Base-by-base conservation (phyloP, 306 rosid genomes). In the Vigna angularis region DNA sequence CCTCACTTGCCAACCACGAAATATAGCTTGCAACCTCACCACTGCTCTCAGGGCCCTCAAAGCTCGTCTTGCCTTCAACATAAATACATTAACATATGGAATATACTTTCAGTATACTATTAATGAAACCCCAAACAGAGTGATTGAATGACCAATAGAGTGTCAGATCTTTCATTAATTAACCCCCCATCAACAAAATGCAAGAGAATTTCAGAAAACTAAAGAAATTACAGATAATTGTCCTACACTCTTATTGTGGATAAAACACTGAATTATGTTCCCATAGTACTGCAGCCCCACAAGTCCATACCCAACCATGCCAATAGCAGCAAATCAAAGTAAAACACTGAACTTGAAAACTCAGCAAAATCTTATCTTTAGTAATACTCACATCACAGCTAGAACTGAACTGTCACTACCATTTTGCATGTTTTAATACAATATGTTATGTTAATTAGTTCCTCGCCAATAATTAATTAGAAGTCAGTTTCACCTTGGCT, bases 11-110 rank as follows among this genome's bases (percentile, higher is more conserved):
- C 95, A 66, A 3, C 98, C 93, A 0, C 98, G 88, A 75, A 92
- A 90, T 88, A 95, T 92, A 53, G 98, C 98, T 83, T 92, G 98
- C 83, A 95, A 69, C 80, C 98, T 88, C 79, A 95, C 98, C 82
- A 95, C 83, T 79, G 98, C 95, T 80, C 72, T 88, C 78, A 95
- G 73, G 4, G 98, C 97, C 87, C 91, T 95, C 82, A 92, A 85
- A 38, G 98, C 97, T 70, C 79, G 66, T 74, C 92, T 89, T 73
- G 98, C 97, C 97, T 92, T 68, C 69, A 83, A 79, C 47, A 56
- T 28, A 9, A 79, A 70, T 57, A 62, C 62, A 45, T 12, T 20
- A 22, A 4, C 62, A 20, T 12, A 61, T 16, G 63, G 42, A 69
- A 15, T 47, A 66, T 22, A 66, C 6, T 24, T 44, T 77, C 17